Base-by-base conservation (phyloP, 1,139 yeast species). In the Kodamaea arcana region DNA sequence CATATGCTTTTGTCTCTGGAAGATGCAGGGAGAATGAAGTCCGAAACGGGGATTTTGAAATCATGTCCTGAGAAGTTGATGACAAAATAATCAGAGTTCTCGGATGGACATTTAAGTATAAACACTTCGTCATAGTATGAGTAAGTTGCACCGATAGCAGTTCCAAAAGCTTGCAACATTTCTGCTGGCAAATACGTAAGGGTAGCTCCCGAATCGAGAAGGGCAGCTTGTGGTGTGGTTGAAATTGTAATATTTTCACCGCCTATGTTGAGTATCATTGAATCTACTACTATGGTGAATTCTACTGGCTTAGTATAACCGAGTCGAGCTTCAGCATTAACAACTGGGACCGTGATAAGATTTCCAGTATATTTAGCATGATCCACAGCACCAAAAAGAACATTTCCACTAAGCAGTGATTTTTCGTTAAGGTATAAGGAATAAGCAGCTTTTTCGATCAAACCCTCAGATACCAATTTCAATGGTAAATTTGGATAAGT, bases 321-420 rank as follows among this genome's bases (percentile, higher is more conserved):
- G 9, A 18, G 9, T 9, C 6, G 22, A 18, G 22, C 27, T 29
- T 28, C 17, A 12, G 25, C 15, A n/a, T 30, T 24, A 9, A 21
- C 30, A 8, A 39, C 23, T 7, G 40, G 41, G 21, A 38, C 23
- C 4, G 37, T 34, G 20, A 27, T 28, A 39, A 53, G 41, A 5
- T 29, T 22, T 6, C 54, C 57, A 15, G 36, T 26, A 37, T 45
- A 46, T 35, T 50, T 50, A 30, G 51, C 45, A 24, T 38, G 40
- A 35, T 51, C 55, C 8, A 43, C 37, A 4, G 48, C 56, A 11
- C 56, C 56, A 37, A 50, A 51, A 13, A 51, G 37, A 13, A 51
- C 34, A 9, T 47, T 33, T 4, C 54, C 55, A 8, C 37, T 13
- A 21, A 24, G 46, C 8, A 42, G 37, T 15, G 31, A 27, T 6